These are phyloP conservation scores for Decorospora gaudefroyi DNA, from an alignment of 2,329 filamentous ascomycete genomes.

Conservation along the genomic window DNA sequence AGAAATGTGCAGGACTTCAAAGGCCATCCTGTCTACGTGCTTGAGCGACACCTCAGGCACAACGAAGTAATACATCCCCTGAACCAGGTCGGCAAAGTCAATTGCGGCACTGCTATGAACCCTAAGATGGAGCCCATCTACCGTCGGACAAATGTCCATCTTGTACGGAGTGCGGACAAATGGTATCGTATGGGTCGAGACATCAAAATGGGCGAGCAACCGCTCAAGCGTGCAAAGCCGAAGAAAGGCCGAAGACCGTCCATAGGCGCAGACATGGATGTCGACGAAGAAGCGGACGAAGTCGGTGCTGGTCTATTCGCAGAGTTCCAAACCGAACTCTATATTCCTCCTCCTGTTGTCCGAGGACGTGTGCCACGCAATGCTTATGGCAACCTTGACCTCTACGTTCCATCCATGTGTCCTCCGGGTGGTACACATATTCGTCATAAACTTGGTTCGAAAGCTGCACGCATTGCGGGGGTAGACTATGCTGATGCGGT, in stretches of 20 bases:
- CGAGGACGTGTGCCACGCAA: conserved; percentile 70
- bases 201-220: conserved; percentile 75
- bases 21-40: conserved; percentile 72
- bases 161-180: conserved; percentile 77
- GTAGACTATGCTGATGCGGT: conserved; percentile 90
- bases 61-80: conserved; percentile 81
- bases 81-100: conserved; percentile 75
- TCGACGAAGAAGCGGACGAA: conserved; percentile 47
- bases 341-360: conserved; percentile 75
- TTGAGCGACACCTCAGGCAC: conserved; percentile 80
- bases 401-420: conserved; percentile 68
- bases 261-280: conserved; percentile 38
- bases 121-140: conserved; percentile 76
- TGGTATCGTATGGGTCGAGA: conserved; percentile 90
- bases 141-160: conserved; percentile 76
- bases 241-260: conserved; percentile 38
- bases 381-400: conserved; percentile 64
- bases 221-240: conserved; percentile 68
- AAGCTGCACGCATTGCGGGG: conserved; percentile 74
- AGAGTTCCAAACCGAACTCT: conserved; percentile 67
- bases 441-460: conserved; percentile 62
- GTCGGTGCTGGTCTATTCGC: conserved; percentile 62
- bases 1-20: conserved; percentile 86
- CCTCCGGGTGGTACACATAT: conserved; percentile 64
- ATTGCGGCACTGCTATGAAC: conserved; percentile 63